Conservation (phyloP, 2,329 filamentous ascomycete genomes). For the Alternaria atra region DNA sequence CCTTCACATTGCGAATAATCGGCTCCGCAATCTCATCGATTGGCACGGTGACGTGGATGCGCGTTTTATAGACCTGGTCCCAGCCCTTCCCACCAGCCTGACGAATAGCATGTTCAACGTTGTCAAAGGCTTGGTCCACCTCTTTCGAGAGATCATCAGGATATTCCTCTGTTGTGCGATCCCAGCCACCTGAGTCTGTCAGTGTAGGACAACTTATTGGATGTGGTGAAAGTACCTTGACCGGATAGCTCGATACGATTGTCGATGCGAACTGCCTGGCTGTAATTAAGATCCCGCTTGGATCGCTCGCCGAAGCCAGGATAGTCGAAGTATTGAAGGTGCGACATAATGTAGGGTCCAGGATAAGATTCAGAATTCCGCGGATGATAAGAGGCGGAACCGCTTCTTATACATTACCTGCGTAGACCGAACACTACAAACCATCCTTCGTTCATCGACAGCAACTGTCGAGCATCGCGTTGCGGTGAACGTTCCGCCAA, state of each 20-base stretch:
- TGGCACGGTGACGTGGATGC: conserved; percentile 27
- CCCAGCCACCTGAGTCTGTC: conserved; percentile 33
- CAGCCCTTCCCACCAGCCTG: conserved; percentile 63
- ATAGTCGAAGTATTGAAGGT: conserved; percentile 1
- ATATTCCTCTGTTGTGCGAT: conserved; percentile 32
- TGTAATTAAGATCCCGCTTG: conserved; percentile 29
- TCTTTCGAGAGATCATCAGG: conserved; percentile 27
- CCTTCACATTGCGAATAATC: conserved; percentile 27
- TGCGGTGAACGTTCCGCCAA: neutral
- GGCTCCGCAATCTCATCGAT: conserved; percentile 23
- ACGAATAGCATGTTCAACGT: conserved; percentile 62
- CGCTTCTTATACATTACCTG: neutral
- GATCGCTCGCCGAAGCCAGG: conserved; percentile 28
- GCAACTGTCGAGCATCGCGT: neutral
- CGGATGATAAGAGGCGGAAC: neutral
- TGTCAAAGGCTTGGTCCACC: conserved; percentile 59
- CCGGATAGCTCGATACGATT: conserved; percentile 37
- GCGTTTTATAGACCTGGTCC: conserved; percentile 56
- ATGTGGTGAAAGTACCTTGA: conserved; percentile 28
- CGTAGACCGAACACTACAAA: neutral
- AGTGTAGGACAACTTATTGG: neutral
- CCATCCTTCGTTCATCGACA: neutral
- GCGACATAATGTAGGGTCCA: neutral
- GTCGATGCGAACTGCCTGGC: conserved; percentile 39
- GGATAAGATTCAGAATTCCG: neutral